phyloP scores from a whole-genome alignment of 441 rosid species.

The Sinapis alba region DNA sequence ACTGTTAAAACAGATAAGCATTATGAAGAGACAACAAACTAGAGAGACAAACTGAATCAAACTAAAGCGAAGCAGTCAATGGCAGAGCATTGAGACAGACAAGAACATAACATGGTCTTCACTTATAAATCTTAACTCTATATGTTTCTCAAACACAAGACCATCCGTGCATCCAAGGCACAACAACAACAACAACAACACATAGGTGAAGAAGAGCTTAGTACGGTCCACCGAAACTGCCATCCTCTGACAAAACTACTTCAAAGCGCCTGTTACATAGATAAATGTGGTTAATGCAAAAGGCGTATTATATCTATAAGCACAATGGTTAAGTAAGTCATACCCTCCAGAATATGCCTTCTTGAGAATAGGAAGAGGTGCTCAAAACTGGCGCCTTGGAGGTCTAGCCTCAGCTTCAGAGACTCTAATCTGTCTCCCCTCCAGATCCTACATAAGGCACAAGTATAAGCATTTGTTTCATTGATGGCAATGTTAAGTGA shows the following conservation, averaged over 20 bases:
- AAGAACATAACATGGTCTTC: constrained; percentile 18
- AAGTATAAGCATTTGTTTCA: not conserved
- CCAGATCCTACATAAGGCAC: constrained; percentile 64
- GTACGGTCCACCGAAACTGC: constrained; percentile 4
- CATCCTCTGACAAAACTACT: constrained; percentile 28
- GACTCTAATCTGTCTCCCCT: constrained; percentile 78
- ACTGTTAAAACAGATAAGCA: not conserved
- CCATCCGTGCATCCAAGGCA: constrained; percentile 21
- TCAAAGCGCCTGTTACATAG: constrained; percentile 21
- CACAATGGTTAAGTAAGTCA: not conserved
- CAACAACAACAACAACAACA: constrained; percentile 13
- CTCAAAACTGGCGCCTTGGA: constrained; percentile 73
- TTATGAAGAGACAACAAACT: no score
- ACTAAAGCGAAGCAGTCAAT: constrained; percentile 29
- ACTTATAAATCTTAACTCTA: constrained; percentile 18
- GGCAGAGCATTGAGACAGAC: constrained; percentile 26
- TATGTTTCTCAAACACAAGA: constrained; percentile 14
- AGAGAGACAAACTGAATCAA: constrained; percentile 12
- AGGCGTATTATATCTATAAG: not conserved
- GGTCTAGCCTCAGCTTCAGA: constrained; percentile 77
- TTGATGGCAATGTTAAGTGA: not conserved
- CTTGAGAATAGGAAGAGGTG: constrained; percentile 6
- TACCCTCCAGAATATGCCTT: constrained; percentile 33
- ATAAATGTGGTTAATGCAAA: not conserved
- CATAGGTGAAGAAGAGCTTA: not conserved